phyloP scores from a whole-genome alignment of 1,284 basidiomycete species.

The Ustilago nuda region DNA sequence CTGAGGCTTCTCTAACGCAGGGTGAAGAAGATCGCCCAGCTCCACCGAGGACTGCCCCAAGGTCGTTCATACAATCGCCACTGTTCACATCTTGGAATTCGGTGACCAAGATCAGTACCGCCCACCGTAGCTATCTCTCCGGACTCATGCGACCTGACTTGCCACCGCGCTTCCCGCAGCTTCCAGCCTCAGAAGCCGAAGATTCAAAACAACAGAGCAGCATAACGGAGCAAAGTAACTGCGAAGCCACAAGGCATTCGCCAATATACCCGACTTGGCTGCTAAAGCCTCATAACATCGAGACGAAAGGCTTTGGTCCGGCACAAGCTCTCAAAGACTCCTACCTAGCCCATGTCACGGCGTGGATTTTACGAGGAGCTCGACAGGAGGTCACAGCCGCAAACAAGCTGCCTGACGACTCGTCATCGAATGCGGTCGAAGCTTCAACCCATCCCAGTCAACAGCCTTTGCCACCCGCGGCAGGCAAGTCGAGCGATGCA shows the following conservation, averaged over 20 bases:
- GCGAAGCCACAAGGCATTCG: background rate
- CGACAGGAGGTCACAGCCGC: background rate
- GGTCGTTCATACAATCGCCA: conserved; percentile 10
- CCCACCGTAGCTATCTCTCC: conserved; percentile 57
- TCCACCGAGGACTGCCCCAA: background rate
- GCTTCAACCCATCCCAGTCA: background rate
- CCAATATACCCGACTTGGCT: conserved; percentile 48
- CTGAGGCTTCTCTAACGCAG: background rate
- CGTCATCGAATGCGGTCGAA: background rate
- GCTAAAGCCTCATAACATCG: conserved; percentile 32
- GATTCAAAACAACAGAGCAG: background rate
- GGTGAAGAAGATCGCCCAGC: background rate
- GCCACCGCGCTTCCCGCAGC: conserved; percentile 42
- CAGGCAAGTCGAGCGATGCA: background rate
- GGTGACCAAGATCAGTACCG: conserved; percentile 40
- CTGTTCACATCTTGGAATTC: conserved; percentile 44
- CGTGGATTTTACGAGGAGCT: conserved; percentile 37
- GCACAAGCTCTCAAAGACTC: conserved; percentile 61
- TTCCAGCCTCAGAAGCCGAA: conserved; percentile 2
- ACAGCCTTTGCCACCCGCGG: background rate
- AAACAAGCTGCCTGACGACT: too few species aligned
- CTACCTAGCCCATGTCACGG: conserved; percentile 54
- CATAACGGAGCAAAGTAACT: background rate
- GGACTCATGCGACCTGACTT: conserved; percentile 53
- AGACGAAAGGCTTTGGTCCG: conserved; percentile 53